These are phyloP conservation scores for Echium plantagineum DNA, from an alignment of 257 asterid genomes.

Conservation along the genomic window DNA sequence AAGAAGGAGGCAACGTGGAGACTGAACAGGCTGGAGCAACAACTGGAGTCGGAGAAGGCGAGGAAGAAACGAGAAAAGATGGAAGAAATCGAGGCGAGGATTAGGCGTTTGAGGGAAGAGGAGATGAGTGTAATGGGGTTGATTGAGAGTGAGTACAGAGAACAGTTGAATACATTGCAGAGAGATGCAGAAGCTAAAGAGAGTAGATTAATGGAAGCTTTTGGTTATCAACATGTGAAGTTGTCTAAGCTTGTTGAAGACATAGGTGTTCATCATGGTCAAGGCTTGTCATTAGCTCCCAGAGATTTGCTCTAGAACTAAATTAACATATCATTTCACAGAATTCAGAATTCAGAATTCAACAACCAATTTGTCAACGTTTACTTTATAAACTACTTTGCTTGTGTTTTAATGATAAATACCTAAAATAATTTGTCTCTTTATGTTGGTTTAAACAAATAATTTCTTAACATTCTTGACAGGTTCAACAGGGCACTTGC, in stretches of 20 bases:
- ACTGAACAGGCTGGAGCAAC: slow-evolving; percentile 65
- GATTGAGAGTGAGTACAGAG: slow-evolving; percentile 59
- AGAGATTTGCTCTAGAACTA: slow-evolving; percentile 6
- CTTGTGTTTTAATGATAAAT: too few relatives aligned
- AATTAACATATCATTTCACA: not conserved
- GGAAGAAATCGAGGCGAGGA: slow-evolving; percentile 51
- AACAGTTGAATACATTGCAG: slow-evolving; percentile 37
- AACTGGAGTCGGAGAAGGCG: slow-evolving; percentile 56
- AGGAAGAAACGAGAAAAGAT: slow-evolving; percentile 48
- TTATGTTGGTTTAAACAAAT: too few relatives aligned
- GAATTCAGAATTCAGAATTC: too few relatives aligned
- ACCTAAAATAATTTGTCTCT: too few relatives aligned
- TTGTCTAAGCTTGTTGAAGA: slow-evolving; percentile 41
- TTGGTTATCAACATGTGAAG: slow-evolving; percentile 47
- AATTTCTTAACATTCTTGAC: too few relatives aligned
- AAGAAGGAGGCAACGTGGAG: slow-evolving; percentile 75
- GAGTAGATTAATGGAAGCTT: slow-evolving; percentile 52
- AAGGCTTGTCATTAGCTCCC: slow-evolving; percentile 14
- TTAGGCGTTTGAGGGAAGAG: slow-evolving; percentile 44
- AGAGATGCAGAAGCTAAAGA: slow-evolving; percentile 67
- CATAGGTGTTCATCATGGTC: slow-evolving; percentile 24
- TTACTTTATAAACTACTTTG: too few relatives aligned
- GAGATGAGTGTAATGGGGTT: slow-evolving; percentile 38
- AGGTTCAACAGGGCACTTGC: too few relatives aligned
- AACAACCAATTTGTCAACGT: not conserved